Conservation (phyloP, 768 basidiomycete species). For the Podaxis sp. region DNA sequence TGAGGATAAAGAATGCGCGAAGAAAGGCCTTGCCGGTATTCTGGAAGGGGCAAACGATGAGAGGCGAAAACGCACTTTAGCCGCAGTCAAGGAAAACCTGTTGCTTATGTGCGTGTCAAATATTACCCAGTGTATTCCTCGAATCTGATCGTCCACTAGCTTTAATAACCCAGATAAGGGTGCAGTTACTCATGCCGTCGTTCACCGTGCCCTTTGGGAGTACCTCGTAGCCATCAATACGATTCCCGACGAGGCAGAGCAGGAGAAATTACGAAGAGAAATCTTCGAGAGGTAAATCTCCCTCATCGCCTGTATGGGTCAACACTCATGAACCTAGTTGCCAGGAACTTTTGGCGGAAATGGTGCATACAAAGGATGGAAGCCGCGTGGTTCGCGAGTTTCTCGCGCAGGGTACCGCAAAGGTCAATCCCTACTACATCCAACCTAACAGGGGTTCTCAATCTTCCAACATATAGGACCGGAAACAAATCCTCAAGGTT, state of each 20-base stretch:
- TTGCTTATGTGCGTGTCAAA: slow-evolving; percentile 59
- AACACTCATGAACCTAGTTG: slow-evolving; percentile 43
- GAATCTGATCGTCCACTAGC: slow-evolving; percentile 34
- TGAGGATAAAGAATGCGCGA: slow-evolving; percentile 61
- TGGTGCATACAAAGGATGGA: slow-evolving; percentile 93
- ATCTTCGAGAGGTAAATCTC: slow-evolving; percentile 75
- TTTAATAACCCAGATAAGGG: slow-evolving; percentile 94
- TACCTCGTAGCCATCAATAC: slow-evolving; percentile 65
- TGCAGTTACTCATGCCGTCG: slow-evolving; percentile 80
- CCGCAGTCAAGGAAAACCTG: slow-evolving; percentile 71
- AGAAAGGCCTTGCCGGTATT: slow-evolving; percentile 66
- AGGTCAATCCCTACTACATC: slow-evolving; percentile 40
- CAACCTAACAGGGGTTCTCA: not conserved
- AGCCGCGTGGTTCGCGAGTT: slow-evolving; percentile 85
- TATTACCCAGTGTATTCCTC: slow-evolving; percentile 1
- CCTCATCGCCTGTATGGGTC: not conserved
- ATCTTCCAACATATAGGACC: slow-evolving; percentile 50
- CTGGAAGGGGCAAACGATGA: slow-evolving; percentile 65
- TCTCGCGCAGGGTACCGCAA: slow-evolving; percentile 78
- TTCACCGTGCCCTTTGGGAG: slow-evolving; percentile 87
- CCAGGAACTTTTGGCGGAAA: slow-evolving; percentile 84
- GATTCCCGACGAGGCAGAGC: slow-evolving; percentile 59
- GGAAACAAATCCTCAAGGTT: slow-evolving; percentile 87
- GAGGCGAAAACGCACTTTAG: slow-evolving; percentile 62
- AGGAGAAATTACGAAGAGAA: slow-evolving; percentile 73